These are phyloP conservation scores for Arthroderma sp. DNA, from an alignment of 2,329 filamentous ascomycete species.

Conservation along the genomic window DNA sequence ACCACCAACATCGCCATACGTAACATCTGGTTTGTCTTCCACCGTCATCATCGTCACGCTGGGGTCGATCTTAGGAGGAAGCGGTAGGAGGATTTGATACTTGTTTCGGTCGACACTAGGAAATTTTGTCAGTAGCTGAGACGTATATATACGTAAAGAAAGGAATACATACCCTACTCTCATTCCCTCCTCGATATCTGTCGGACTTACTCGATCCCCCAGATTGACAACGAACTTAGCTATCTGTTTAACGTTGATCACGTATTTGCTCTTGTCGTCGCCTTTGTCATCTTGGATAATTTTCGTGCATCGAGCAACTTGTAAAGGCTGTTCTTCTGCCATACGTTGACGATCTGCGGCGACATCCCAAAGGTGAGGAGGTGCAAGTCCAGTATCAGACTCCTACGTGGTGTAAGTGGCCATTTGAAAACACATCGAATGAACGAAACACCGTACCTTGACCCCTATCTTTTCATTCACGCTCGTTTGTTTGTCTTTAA, in stretches of 20 bases:
- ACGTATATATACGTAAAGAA: neutral
- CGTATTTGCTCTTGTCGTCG: slow-evolving; percentile 96
- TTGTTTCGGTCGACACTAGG: slow-evolving; percentile 83
- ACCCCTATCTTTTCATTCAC: slow-evolving; percentile 95
- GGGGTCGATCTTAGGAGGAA: slow-evolving; percentile 96
- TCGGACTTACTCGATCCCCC: slow-evolving; percentile 89
- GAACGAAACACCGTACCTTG: slow-evolving; percentile 21
- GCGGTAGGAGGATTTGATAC: slow-evolving; percentile 92
- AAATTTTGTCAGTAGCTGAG: slow-evolving; percentile 7
- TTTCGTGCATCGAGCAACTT: slow-evolving; percentile 96
- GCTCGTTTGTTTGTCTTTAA: slow-evolving; percentile 96
- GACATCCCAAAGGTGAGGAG: slow-evolving; percentile 97
- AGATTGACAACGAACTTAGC: slow-evolving; percentile 98
- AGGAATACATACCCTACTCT: slow-evolving; percentile 54
- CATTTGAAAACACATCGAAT: neutral
- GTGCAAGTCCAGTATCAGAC: slow-evolving; percentile 95
- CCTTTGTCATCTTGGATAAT: slow-evolving; percentile 97
- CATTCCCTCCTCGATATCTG: slow-evolving; percentile 99
- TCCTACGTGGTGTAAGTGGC: slow-evolving; percentile 45
- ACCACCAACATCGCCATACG: slow-evolving; percentile 94
- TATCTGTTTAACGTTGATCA: slow-evolving; percentile 99
- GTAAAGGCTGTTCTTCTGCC: slow-evolving; percentile 93
- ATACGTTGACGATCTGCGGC: slow-evolving; percentile 96
- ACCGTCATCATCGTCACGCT: slow-evolving; percentile 99
- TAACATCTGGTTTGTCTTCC: slow-evolving; percentile 98